Evolutionary conservation across 164 flowering plant genomes (phyloP), one percentile per base, ranked within the genome.

Genomic region (Annona squamosa): DNA sequence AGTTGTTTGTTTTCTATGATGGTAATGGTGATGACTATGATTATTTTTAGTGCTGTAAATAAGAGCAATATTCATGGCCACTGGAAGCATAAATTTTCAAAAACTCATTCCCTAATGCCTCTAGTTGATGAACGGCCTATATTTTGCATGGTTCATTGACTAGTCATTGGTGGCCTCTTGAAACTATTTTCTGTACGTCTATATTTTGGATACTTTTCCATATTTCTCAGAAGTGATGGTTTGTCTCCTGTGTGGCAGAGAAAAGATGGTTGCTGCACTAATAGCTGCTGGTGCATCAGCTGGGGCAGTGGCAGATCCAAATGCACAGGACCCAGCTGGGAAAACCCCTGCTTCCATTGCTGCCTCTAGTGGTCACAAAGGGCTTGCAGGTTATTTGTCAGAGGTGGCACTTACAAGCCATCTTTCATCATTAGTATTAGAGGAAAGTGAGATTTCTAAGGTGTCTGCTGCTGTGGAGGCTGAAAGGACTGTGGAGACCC

Each of bases 381-480:
- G 99, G 74, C 90, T 96, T 71, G 98, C 99, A 1, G 99, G 97
- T 63, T 96, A 91, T 87, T 92, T 96, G 63, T 91, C 99, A 43
- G 98, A 96, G 84, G 76, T 85, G 77, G 91, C 91, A 48, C 82
- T 96, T 46, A 96, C 92, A 44, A 89, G 88, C 81, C 97, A 91
- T 81, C 97, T 93, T 67, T 82, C 88, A 52, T 91, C 97, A 71
- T 93, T 96, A 77, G 87, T 80, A 19, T 68, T 96, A 43, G 87
- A 82, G 82, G 97, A 91, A 82, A 87, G 82, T 83, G 97, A 90
- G 83, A 84, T 85, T 52, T 90, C 97, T 42, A 89, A 84, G 78
- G 88, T 83, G 7, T 85, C 91, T 71, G 98, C 95, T 41, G 89
- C 82, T 71, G 74, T 90, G 68, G 88, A 86, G 81, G 97, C 98